Evolutionary conservation across 164 flowering plant genomes (phyloP).

Genomic region (Aristolochia fimbriata): DNA sequence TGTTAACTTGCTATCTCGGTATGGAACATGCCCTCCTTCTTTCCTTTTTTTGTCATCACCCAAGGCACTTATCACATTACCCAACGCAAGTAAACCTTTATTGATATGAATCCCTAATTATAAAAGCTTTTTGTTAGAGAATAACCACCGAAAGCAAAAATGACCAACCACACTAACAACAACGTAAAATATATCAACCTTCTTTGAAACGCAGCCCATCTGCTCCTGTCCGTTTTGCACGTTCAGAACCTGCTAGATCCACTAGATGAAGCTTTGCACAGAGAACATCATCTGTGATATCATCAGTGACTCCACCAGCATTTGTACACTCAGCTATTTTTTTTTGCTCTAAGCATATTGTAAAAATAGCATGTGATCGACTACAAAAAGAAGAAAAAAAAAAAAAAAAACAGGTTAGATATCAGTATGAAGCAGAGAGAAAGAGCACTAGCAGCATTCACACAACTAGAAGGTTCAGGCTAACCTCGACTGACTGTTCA

Average conservation of each 20-base stretch:
- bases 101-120: constrained; percentile 82
- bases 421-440: background rate
- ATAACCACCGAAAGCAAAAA: constrained; percentile 1
- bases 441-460: no score
- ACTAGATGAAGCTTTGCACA: constrained; percentile 92
- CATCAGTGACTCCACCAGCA: constrained; percentile 30
- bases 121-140: background rate
- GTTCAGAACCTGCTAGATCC: constrained; percentile 96
- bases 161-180: background rate
- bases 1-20: constrained; percentile 96
- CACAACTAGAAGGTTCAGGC: no score
- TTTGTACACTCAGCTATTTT: constrained; percentile 13
- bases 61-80: constrained; percentile 99
- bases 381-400: constrained; percentile 25
- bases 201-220: constrained; percentile 92
- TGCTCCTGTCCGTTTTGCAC: constrained; percentile 94
- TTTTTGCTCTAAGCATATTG: constrained; percentile 90
- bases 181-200: constrained; percentile 31
- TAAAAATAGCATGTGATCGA: constrained; percentile 99
- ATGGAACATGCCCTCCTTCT: constrained; percentile 97
- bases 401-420: background rate
- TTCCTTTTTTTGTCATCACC: constrained; percentile 97
- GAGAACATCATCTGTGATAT: constrained; percentile 59
- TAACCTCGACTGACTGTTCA: constrained; percentile 97
- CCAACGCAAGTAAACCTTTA: constrained; percentile 87